Evolutionary conservation across 768 basidiomycete genomes (phyloP).

Genomic region (Cyclocybe cylindracea): DNA sequence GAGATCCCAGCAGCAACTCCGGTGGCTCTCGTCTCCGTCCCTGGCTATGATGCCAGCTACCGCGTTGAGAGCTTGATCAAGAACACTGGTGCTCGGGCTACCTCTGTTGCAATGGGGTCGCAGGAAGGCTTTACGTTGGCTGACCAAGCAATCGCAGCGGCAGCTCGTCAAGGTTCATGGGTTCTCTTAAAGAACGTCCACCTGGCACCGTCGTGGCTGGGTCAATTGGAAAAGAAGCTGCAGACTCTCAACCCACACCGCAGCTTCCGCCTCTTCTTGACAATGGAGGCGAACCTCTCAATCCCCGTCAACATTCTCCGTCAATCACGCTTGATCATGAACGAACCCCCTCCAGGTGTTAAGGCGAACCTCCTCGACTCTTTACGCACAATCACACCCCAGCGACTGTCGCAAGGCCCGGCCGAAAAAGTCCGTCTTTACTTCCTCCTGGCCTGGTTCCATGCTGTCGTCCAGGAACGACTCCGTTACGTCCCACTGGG

Average conservation of each 20-base stretch:
- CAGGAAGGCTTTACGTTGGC: conserved; percentile 96
- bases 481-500: conserved; percentile 94
- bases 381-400: conserved; percentile 67
- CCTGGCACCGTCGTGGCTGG: conserved; percentile 93
- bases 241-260: conserved; percentile 89
- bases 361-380: conserved; percentile 96
- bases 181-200: conserved; percentile 98
- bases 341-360: conserved; percentile 96
- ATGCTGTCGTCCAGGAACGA: conserved; percentile 96
- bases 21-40: conserved; percentile 87
- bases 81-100: conserved; percentile 72
- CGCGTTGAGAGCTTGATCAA: conserved; percentile 87
- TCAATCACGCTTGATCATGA: conserved; percentile 96
- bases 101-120: conserved; percentile 97
- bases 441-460: conserved; percentile 99
- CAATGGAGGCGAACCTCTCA: conserved; percentile 94
- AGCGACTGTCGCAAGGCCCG: conserved; percentile 81
- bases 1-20: conserved; percentile 84
- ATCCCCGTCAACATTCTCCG: conserved; percentile 97
- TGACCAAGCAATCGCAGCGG: conserved; percentile 92
- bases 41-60: conserved; percentile 98
- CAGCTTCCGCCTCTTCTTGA: conserved; percentile 95
- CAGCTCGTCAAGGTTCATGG: conserved; percentile 93
- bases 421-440: conserved; percentile 91
- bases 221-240: conserved; percentile 93